Conservation (phyloP, 805 yeast species). For the Yamadazyma phyllophila region DNA sequence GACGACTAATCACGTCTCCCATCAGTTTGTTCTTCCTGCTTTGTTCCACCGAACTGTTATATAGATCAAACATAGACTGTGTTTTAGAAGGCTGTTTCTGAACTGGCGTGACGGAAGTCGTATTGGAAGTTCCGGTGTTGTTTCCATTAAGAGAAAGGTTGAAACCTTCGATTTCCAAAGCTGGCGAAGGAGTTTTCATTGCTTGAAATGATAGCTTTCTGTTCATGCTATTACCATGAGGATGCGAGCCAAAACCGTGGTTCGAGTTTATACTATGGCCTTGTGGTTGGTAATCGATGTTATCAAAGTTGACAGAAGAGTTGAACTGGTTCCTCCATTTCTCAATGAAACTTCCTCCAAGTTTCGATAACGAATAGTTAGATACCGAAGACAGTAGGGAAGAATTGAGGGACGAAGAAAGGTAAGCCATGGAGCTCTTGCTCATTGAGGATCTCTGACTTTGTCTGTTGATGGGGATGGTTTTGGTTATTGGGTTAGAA, state of each 20-base stretch:
- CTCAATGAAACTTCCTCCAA: slow-evolving; percentile 44
- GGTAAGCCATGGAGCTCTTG: slow-evolving; percentile 36
- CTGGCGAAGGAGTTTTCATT: slow-evolving; percentile 37
- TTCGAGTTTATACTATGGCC: not conserved
- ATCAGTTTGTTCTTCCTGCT: slow-evolving; percentile 3
- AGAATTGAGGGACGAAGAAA: slow-evolving; percentile 41
- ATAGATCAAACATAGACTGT: slow-evolving; percentile 35
- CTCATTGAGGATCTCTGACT: slow-evolving; percentile 34
- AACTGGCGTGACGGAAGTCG: not conserved
- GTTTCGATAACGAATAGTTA: slow-evolving; percentile 37
- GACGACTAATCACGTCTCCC: slow-evolving; percentile 16
- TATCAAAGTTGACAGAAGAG: slow-evolving; percentile 13
- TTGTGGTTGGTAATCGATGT: slow-evolving; percentile 10
- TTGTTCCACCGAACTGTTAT: slow-evolving; percentile 9
- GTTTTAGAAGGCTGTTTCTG: slow-evolving; percentile 23
- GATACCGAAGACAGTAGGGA: slow-evolving; percentile 38
- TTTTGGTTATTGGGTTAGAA: slow-evolving; percentile 8
- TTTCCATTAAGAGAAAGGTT: slow-evolving; percentile 14
- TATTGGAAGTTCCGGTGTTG: not conserved
- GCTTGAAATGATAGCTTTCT: slow-evolving; percentile 26
- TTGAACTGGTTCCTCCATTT: slow-evolving; percentile 42
- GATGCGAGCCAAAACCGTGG: not conserved
- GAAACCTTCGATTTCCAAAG: slow-evolving; percentile 32
- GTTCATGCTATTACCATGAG: slow-evolving; percentile 1
- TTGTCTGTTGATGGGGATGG: slow-evolving; percentile 9